Evolutionary conservation across 192 early-diverging fungal species (phyloP).

Genomic region (Dissophora globulifera): DNA sequence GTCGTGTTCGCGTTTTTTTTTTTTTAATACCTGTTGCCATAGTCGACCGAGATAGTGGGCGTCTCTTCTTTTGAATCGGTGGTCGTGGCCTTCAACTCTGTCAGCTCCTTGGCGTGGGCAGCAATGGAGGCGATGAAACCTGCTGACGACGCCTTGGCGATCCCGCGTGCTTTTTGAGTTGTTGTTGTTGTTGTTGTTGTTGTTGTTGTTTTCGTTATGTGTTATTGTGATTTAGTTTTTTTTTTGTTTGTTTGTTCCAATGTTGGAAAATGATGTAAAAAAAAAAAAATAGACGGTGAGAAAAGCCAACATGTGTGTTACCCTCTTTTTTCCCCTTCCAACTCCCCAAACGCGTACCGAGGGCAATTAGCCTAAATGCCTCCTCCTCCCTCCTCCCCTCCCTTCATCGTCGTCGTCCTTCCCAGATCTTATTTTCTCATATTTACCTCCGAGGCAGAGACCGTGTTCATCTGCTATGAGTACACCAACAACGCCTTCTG

Average conservation of each 20-base stretch:
- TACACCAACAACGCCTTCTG: slow-evolving; percentile 54
- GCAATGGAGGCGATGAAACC: slow-evolving; percentile 58
- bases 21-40: slow-evolving; percentile 36
- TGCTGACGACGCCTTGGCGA: slow-evolving; percentile 53
- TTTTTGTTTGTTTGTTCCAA: slow-evolving; percentile 13
- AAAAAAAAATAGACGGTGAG: no score
- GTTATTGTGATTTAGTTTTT: background rate
- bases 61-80: slow-evolving; percentile 38
- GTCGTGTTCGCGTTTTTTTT: background rate
- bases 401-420: no score
- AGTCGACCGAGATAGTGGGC: slow-evolving; percentile 50
- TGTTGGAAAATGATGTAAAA: background rate
- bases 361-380: no score
- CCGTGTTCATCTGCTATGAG: slow-evolving; percentile 56
- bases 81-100: slow-evolving; percentile 24
- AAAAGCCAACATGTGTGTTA: no score
- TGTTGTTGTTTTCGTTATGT: no score
- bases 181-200: no score
- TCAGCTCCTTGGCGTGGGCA: slow-evolving; percentile 50
- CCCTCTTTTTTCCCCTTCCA: no score
- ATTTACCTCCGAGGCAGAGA: slow-evolving; percentile 57
- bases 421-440: no score
- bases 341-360: no score
- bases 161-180: slow-evolving; percentile 46
- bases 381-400: no score